These are phyloP conservation scores for Rubia tinctorum DNA, from an alignment of 305 asterid genomes.

Conservation along the genomic window DNA sequence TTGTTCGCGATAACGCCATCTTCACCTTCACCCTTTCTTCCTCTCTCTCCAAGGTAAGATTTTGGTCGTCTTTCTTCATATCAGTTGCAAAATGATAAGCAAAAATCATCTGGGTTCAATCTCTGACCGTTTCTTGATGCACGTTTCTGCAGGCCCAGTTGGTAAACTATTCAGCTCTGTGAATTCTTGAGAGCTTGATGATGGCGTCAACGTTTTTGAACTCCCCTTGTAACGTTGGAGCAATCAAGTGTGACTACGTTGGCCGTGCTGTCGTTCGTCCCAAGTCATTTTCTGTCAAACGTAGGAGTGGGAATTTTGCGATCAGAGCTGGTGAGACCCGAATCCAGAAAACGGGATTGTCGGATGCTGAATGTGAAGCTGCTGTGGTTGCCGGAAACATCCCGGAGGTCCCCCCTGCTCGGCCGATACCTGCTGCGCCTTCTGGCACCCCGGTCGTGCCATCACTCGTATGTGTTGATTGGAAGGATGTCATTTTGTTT, in stretches of 20 bases:
- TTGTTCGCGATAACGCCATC: neutral
- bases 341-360: slow-evolving; percentile 50
- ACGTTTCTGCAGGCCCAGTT: neutral
- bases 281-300: slow-evolving; percentile 2
- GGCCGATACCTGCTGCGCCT: slow-evolving; percentile 70
- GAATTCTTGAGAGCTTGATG: neutral
- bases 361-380: slow-evolving; percentile 77
- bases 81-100: neutral
- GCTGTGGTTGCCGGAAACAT: slow-evolving; percentile 75
- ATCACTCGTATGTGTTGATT: slow-evolving; percentile 50
- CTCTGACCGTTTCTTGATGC: neutral
- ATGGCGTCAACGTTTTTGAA: slow-evolving; percentile 53
- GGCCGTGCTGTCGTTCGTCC: slow-evolving; percentile 14
- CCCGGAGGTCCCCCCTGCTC: slow-evolving; percentile 87
- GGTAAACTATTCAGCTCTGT: neutral
- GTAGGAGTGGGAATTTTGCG: slow-evolving; percentile 21
- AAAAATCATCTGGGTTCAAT: neutral
- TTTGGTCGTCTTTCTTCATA: neutral
- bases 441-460: slow-evolving; percentile 63
- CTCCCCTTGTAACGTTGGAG: slow-evolving; percentile 33
- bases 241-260: slow-evolving; percentile 37
- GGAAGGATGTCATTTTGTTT: neutral
- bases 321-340: slow-evolving; percentile 44
- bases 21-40: neutral
- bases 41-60: neutral